phyloP scores from a whole-genome alignment of 2,329 filamentous ascomycete genomes.

The Sporothrix protearum region DNA sequence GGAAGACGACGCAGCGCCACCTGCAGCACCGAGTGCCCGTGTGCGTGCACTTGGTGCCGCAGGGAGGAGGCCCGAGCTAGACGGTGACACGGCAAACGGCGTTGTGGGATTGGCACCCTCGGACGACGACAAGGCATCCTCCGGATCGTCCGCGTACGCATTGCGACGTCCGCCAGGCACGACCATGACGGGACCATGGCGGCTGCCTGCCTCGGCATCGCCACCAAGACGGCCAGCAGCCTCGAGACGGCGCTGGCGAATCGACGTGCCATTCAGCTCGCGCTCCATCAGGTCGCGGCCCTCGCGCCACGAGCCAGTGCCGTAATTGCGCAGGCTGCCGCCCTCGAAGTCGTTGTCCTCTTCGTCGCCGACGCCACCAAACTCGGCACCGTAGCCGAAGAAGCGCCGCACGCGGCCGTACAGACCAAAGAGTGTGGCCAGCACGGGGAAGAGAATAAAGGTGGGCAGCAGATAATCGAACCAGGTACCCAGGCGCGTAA shows the following conservation, averaged over 20 bases:
- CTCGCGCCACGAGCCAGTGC: constrained; percentile 84
- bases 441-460: constrained; percentile 79
- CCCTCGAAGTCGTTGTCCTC: constrained; percentile 66
- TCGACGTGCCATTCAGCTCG: constrained; percentile 66
- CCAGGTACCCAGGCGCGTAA: constrained; percentile 75
- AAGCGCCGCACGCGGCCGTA: constrained; percentile 76
- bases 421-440: constrained; percentile 81
- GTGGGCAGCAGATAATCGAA: constrained; percentile 89
- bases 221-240: constrained; percentile 34
- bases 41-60: constrained; percentile 26
- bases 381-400: constrained; percentile 71
- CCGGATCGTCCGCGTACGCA: constrained; percentile 20
- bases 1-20: background rate
- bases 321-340: constrained; percentile 57
- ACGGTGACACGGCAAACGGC: constrained; percentile 44
- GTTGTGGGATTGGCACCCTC: constrained; percentile 39
- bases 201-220: constrained; percentile 27
- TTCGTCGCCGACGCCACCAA: constrained; percentile 67
- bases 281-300: constrained; percentile 86
- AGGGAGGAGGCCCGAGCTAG: constrained; percentile 27
- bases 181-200: constrained; percentile 28
- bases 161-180: constrained; percentile 46
- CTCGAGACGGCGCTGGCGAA: constrained; percentile 48
- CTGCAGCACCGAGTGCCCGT: constrained; percentile 33
- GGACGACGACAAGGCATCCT: constrained; percentile 3